Evolutionary conservation across 306 rosid genomes (phyloP).

Genomic region (Parietaria judaica): DNA sequence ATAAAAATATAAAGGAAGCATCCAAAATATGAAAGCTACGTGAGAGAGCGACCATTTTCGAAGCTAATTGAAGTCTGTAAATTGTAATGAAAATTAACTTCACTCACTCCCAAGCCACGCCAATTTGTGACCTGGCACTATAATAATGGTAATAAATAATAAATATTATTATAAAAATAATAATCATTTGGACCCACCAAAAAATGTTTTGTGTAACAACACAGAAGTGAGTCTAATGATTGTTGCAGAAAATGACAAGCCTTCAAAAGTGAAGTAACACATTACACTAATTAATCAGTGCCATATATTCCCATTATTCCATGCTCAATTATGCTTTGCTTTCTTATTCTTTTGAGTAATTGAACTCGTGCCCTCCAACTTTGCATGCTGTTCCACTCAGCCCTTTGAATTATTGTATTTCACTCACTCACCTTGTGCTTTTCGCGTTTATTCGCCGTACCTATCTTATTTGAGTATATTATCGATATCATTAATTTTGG

Average conservation of each 20-base stretch:
- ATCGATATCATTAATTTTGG: no score
- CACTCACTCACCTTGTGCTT: no score
- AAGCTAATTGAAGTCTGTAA: constrained; percentile 1
- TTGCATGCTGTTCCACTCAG: no score
- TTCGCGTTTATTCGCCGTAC: no score
- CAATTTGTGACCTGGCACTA: not conserved
- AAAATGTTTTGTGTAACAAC: constrained; percentile 1
- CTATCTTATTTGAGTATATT: no score
- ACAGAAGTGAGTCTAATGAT: constrained; percentile 14
- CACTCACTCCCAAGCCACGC: constrained; percentile 27
- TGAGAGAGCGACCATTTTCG: constrained; percentile 1
- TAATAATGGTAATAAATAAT: not conserved
- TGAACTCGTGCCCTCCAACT: no score
- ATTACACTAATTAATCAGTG: not conserved
- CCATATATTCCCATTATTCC: not conserved
- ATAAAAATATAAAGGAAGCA: not conserved
- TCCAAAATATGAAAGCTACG: constrained; percentile 5
- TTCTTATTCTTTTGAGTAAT: no score
- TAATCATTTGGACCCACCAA: constrained; percentile 7
- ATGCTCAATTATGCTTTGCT: not conserved
- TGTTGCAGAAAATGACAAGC: not conserved
- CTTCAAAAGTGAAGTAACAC: constrained; percentile 1
- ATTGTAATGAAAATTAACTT: constrained; percentile 15
- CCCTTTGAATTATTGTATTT: no score
- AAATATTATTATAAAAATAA: not conserved